These are phyloP conservation scores for Teunomyces pallodes DNA, from an alignment of 805 yeast genomes.

Conservation along the genomic window DNA sequence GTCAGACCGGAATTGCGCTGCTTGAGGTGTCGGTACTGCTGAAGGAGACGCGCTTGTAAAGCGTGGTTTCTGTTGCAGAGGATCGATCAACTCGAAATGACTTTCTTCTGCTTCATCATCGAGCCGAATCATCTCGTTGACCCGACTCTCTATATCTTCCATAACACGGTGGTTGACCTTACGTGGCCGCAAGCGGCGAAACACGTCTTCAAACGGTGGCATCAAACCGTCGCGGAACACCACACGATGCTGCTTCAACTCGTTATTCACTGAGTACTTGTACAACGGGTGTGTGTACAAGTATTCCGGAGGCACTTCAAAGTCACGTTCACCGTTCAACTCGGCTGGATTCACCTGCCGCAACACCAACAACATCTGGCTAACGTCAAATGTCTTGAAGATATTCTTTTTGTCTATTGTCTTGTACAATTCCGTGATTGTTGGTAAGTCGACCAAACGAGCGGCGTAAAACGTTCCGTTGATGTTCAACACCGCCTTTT, in stretches of 20 bases:
- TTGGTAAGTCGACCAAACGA: constrained; percentile 83
- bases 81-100: constrained; percentile 69
- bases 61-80: constrained; percentile 34
- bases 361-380: constrained; percentile 80
- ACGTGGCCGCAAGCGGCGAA: constrained; percentile 67
- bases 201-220: constrained; percentile 72
- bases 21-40: constrained; percentile 19
- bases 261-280: constrained; percentile 28
- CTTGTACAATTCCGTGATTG: constrained; percentile 81
- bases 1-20: background rate
- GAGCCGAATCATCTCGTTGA: constrained; percentile 66
- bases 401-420: constrained; percentile 86
- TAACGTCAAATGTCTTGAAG: constrained; percentile 79
- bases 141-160: constrained; percentile 74
- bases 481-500: constrained; percentile 75
- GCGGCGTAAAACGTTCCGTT: constrained; percentile 73
- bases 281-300: constrained; percentile 41
- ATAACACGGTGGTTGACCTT: constrained; percentile 68
- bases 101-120: constrained; percentile 86
- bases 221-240: constrained; percentile 77
- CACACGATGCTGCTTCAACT: constrained; percentile 44
- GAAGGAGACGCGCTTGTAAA: constrained; percentile 25
- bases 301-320: constrained; percentile 38
- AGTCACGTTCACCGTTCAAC: constrained; percentile 44
- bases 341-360: constrained; percentile 44